A percentile compares a stretch with the other conserved stretches of the same genome.
Evolutionary conservation across 257 asterid species (phyloP).

Genomic region (Solanum tarijense): DNA sequence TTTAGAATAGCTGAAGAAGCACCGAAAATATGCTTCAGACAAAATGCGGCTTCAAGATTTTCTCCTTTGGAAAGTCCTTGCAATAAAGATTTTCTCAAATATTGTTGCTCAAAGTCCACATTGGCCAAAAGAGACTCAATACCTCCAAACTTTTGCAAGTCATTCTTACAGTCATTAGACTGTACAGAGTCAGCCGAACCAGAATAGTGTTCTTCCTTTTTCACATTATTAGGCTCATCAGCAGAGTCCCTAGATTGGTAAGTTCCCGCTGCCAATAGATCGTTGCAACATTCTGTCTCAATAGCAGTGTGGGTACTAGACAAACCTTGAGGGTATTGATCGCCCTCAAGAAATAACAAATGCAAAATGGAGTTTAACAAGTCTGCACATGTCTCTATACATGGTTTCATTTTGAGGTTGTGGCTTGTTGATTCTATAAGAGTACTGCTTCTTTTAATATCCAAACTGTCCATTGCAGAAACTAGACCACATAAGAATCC

Average conservation of each 20-base stretch:
- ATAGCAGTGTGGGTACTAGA: conserved; percentile 7
- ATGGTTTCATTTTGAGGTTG: conserved; percentile 29
- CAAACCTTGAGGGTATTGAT: conserved; percentile 3
- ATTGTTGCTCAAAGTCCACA: conserved; percentile 30
- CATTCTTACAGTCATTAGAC: conserved; percentile 13
- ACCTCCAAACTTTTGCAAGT: conserved; percentile 19
- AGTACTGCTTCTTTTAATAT: conserved; percentile 16
- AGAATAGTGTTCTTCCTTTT: conserved; percentile 14
- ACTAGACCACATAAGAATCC: conserved; percentile 74
- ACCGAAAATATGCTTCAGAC: conserved; percentile 58
- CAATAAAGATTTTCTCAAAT: conserved; percentile 38
- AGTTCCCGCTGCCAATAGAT: conserved; percentile 5
- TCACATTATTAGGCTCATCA: conserved; percentile 14
- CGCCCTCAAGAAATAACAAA: conserved; percentile 45
- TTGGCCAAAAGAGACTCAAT: conserved; percentile 44
- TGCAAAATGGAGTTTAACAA: conserved; percentile 23
- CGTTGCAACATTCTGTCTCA: conserved; percentile 8
- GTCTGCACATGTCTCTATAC: conserved; percentile 32
- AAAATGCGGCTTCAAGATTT: conserved; percentile 46
- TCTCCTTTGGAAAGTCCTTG: conserved; percentile 45
- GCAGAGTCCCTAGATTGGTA: conserved; percentile 10
- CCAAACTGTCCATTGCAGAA: conserved; percentile 28
- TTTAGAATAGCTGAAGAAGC: conserved; percentile 74
- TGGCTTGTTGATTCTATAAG: conserved; percentile 22
- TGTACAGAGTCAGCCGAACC: conserved; percentile 3